Percentiles rank a stretch among this genome's conserved stretches.
These are phyloP conservation scores for Zygosaccharomyces sapae DNA, from an alignment of 1,139 yeast genomes.

Conservation along the genomic window DNA sequence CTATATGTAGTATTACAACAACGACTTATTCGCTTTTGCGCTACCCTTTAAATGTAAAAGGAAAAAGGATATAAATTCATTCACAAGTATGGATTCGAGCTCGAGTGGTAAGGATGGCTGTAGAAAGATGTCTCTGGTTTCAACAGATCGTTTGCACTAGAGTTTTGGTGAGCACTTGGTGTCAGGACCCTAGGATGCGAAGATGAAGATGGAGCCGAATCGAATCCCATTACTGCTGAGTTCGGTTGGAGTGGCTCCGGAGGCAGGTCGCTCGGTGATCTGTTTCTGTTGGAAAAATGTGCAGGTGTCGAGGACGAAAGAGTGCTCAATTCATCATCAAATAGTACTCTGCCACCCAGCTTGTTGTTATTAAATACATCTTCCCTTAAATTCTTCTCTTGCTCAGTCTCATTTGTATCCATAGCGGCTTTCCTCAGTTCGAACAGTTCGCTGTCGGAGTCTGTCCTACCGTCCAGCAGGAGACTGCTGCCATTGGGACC, in stretches of 20 bases:
- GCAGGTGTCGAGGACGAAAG: slow-evolving; percentile 14
- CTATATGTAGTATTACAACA: background rate
- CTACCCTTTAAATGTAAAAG: no score
- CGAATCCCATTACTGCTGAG: slow-evolving; percentile 37
- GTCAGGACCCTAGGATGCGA: slow-evolving; percentile 7
- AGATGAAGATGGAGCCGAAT: slow-evolving; percentile 8
- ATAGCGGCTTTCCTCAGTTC: slow-evolving; percentile 88
- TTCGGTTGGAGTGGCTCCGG: slow-evolving; percentile 33
- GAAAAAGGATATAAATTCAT: background rate
- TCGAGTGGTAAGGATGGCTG: slow-evolving; percentile 17
- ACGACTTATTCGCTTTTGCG: background rate
- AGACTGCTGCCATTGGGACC: slow-evolving; percentile 20
- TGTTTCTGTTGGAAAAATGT: slow-evolving; percentile 9
- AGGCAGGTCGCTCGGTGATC: slow-evolving; percentile 20
- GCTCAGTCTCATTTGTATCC: slow-evolving; percentile 61
- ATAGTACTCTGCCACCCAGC: slow-evolving; percentile 19
- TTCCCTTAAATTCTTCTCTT: slow-evolving; percentile 30
- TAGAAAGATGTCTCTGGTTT: slow-evolving; percentile 35
- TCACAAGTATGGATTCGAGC: slow-evolving; percentile 15
- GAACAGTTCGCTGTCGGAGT: slow-evolving; percentile 68
- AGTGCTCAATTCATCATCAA: slow-evolving; percentile 31
- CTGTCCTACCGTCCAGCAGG: slow-evolving; percentile 41
- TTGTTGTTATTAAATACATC: slow-evolving; percentile 23
- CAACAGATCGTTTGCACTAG: slow-evolving; percentile 20
- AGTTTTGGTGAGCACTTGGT: slow-evolving; percentile 10